Evolutionary conservation across 768 basidiomycete species (phyloP).

Genomic region (Tylopilus plumbeoviolaceoides): DNA sequence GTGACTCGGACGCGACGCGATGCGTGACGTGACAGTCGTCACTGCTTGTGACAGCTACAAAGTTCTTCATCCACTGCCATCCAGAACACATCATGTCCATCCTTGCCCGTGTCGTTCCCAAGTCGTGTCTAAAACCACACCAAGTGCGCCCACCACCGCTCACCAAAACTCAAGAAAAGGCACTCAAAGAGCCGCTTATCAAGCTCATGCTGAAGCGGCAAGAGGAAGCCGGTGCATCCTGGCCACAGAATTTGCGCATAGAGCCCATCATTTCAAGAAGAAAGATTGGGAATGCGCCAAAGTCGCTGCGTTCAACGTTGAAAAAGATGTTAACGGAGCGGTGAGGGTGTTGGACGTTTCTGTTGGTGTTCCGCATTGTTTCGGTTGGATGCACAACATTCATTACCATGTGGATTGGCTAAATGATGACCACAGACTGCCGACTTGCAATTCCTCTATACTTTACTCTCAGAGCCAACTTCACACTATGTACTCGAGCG

Average conservation of each 20-base stretch:
- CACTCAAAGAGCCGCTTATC: constrained; percentile 35
- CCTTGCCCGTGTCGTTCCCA: constrained; percentile 37
- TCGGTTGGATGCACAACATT: background rate
- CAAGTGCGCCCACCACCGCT: constrained; percentile 30
- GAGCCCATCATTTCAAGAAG: constrained; percentile 41
- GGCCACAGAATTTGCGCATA: constrained; percentile 48
- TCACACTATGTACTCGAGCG: background rate
- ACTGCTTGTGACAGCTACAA: background rate
- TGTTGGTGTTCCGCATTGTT: background rate
- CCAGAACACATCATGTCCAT: no score
- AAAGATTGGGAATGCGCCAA: constrained; percentile 37
- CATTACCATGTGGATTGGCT: background rate
- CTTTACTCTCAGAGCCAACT: background rate
- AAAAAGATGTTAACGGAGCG: constrained; percentile 38
- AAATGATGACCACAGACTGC: background rate
- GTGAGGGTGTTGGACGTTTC: constrained; percentile 3
- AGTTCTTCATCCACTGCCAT: background rate
- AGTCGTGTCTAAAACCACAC: constrained; percentile 22
- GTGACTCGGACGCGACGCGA: constrained; percentile 20
- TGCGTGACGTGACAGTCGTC: constrained; percentile 17
- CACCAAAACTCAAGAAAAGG: constrained; percentile 28
- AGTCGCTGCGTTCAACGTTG: constrained; percentile 35
- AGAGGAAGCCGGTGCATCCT: constrained; percentile 35
- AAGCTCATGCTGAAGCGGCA: constrained; percentile 40
- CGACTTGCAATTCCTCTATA: background rate